phyloP scores from a whole-genome alignment of 2,329 filamentous ascomycete genomes.

The Colletotrichum costaricense region DNA sequence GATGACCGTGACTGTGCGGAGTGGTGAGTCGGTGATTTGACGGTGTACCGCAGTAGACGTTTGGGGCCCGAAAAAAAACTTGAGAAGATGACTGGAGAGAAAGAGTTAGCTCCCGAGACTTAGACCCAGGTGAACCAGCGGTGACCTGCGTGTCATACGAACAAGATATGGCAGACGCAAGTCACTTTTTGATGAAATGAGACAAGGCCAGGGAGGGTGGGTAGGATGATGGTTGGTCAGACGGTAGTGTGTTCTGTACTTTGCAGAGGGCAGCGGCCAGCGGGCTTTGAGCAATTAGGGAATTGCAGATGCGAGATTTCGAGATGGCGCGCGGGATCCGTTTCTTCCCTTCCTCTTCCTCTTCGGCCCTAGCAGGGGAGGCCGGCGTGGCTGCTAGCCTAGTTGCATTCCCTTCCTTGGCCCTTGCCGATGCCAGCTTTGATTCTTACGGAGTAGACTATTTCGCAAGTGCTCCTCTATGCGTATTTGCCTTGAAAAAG shows the following conservation, averaged over 20 bases:
- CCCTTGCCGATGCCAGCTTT: background rate
- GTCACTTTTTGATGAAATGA: constrained; percentile 29
- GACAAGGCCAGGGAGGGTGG: constrained; percentile 5
- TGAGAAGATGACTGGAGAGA: background rate
- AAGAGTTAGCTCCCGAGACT: background rate
- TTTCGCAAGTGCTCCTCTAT: background rate
- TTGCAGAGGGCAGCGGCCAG: too few relatives aligned
- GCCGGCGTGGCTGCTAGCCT: background rate
- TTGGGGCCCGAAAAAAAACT: background rate
- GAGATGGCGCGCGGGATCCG: constrained; percentile 29
- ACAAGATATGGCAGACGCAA: constrained; percentile 18
- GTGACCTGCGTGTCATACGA: constrained; percentile 27
- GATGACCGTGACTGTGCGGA: background rate
- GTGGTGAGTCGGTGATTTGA: background rate
- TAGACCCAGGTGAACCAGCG: constrained; percentile 25
- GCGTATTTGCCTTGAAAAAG: background rate
- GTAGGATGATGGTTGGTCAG: background rate
- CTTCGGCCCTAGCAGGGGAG: background rate
- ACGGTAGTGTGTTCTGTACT: background rate
- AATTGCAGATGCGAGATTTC: background rate
- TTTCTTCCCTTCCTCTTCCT: background rate
- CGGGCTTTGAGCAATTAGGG: too few relatives aligned
- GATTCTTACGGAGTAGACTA: too few relatives aligned
- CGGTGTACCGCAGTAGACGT: background rate
- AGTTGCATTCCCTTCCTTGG: background rate